phyloP scores from a whole-genome alignment of 192 early-diverging fungal species.

The Mortierella alpina region DNA sequence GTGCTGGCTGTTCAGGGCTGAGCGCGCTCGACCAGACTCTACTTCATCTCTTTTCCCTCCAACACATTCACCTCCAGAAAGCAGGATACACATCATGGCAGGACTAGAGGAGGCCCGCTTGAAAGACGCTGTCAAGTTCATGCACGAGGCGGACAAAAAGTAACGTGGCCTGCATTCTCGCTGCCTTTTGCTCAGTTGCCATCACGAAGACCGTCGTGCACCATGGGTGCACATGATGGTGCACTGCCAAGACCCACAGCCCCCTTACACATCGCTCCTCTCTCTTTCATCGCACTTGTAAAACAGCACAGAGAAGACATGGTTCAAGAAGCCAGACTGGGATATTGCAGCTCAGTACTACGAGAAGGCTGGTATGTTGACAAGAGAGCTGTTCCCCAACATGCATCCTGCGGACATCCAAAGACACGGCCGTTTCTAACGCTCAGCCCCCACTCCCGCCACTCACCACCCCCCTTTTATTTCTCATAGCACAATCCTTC shows the following conservation, averaged over 20 bases:
- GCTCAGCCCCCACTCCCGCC: neutral
- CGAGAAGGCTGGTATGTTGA: constrained; percentile 74
- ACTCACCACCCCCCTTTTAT: neutral
- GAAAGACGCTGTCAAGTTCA: constrained; percentile 48
- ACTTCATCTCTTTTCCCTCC: neutral
- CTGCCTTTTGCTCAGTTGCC: neutral
- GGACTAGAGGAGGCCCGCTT: constrained; percentile 42
- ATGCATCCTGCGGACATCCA: neutral
- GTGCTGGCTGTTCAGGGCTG: too few relatives aligned
- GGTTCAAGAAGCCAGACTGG: constrained; percentile 81
- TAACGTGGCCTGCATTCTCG: constrained; percentile 3
- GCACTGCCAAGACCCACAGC: neutral
- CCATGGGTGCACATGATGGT: neutral
- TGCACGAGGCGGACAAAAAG: constrained; percentile 52
- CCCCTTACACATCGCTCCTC: neutral
- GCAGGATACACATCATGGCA: constrained; percentile 16
- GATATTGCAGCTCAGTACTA: constrained; percentile 77
- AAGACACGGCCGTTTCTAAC: neutral
- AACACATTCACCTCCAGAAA: neutral
- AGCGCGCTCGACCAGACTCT: neutral
- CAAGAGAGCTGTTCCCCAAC: neutral
- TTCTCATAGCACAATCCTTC: constrained; percentile 65
- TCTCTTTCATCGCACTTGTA: neutral
- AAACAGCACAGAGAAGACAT: constrained; percentile 62
- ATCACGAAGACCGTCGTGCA: neutral